These are phyloP conservation scores for Amauroascus niger DNA, from an alignment of 2,329 filamentous ascomycete species.

Conservation along the genomic window DNA sequence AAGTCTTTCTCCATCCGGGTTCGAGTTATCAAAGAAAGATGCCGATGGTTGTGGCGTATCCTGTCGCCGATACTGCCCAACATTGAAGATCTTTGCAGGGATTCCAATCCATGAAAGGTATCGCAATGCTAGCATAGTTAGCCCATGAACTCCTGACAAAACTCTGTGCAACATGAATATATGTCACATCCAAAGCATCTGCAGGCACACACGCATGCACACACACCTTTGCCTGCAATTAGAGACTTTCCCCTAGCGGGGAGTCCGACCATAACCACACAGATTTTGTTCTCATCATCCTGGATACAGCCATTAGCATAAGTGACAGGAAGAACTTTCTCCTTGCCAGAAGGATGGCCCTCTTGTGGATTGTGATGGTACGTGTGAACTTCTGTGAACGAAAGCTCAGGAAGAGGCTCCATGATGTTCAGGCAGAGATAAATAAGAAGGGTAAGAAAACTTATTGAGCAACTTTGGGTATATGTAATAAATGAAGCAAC, in stretches of 20 bases:
- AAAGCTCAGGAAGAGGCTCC: background rate
- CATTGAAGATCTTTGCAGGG: slow-evolving; percentile 89
- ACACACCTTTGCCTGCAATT: slow-evolving; percentile 97
- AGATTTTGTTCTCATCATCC: slow-evolving; percentile 93
- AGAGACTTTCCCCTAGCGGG: slow-evolving; percentile 93
- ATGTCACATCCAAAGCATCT: no score
- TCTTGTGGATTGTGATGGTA: background rate
- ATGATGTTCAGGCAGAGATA: background rate
- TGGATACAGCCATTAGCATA: slow-evolving; percentile 35
- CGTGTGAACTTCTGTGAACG: background rate
- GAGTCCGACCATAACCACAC: slow-evolving; percentile 96
- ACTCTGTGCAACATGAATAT: background rate
- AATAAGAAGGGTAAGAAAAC: background rate
- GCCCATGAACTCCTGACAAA: background rate
- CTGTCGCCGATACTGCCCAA: slow-evolving; percentile 86
- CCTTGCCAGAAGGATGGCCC: background rate
- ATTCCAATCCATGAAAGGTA: slow-evolving; percentile 97
- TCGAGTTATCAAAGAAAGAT: slow-evolving; percentile 89
- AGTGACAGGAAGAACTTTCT: background rate
- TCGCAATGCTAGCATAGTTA: slow-evolving; percentile 56
- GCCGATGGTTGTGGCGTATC: slow-evolving; percentile 83
- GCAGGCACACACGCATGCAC: no score
- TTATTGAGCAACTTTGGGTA: background rate
- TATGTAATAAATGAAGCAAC: background rate
- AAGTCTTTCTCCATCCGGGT: slow-evolving; percentile 80